Percentiles rank a stretch among this genome's conserved stretches.
These are phyloP conservation scores for Jackrogersella multiformis DNA, from an alignment of 495 filamentous ascomycete genomes.

Conservation along the genomic window DNA sequence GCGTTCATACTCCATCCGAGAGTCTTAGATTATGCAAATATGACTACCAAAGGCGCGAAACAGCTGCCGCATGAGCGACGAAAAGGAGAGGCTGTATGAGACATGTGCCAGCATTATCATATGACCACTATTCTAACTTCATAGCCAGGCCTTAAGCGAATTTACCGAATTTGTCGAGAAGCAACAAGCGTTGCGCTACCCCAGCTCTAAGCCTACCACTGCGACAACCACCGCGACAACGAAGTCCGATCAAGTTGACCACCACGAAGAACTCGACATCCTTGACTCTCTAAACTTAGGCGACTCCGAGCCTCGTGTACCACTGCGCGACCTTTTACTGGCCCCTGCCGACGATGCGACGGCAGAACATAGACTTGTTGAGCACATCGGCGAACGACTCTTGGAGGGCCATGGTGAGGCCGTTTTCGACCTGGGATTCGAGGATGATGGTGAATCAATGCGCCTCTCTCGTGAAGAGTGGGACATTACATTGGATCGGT, in stretches of 20 bases:
- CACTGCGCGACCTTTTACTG: constrained; percentile 80
- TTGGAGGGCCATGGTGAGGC: constrained; percentile 90
- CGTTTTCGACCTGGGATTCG: constrained; percentile 90
- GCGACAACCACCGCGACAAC: constrained; percentile 49
- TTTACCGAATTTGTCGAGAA: constrained; percentile 98
- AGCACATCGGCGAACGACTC: constrained; percentile 73
- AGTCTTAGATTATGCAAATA: constrained; percentile 45
- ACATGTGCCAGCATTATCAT: not conserved
- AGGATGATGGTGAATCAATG: constrained; percentile 95
- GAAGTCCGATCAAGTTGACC: constrained; percentile 53
- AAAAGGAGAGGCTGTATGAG: constrained; percentile 81
- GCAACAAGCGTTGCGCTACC: constrained; percentile 76
- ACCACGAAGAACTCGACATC: constrained; percentile 90
- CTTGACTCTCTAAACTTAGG: constrained; percentile 85
- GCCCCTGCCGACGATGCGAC: constrained; percentile 67
- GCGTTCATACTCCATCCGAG: constrained; percentile 28
- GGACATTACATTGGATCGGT: constrained; percentile 73
- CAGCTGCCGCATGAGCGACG: constrained; percentile 77
- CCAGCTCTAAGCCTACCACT: constrained; percentile 50
- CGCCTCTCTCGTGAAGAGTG: constrained; percentile 80
- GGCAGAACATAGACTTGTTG: constrained; percentile 62
- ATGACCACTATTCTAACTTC: not conserved
- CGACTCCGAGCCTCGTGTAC: constrained; percentile 73
- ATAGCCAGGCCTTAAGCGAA: constrained; percentile 82
- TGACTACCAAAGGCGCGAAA: constrained; percentile 67